Evolutionary conservation across 129 eudicot genomes (phyloP).

Genomic region (Flaveria sonorensis): DNA sequence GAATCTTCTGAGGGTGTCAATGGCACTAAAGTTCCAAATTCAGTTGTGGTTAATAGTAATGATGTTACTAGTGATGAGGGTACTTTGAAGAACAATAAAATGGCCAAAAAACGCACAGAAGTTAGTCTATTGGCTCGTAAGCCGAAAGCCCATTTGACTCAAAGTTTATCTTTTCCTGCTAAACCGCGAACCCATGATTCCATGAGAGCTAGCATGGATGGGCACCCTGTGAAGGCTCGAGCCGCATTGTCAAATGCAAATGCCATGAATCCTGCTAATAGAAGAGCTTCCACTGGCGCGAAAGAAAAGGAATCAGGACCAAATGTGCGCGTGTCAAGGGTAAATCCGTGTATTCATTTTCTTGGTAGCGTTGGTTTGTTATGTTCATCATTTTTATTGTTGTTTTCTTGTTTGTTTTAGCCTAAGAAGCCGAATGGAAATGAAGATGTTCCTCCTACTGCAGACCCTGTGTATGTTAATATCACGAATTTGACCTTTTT

Average conservation of each 20-base stretch:
- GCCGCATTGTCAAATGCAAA: conserved; percentile 41
- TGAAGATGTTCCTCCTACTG: conserved; percentile 41
- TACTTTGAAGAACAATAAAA: conserved; percentile 46
- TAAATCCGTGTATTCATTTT: conserved; percentile 29
- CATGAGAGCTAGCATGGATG: conserved; percentile 65
- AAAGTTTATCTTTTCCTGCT: conserved; percentile 76
- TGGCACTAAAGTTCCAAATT: conserved; percentile 36
- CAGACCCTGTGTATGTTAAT: conserved; percentile 56
- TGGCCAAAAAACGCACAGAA: conserved; percentile 41
- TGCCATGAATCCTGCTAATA: conserved; percentile 38
- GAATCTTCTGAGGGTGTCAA: conserved; percentile 42
- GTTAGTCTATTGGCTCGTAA: conserved; percentile 36
- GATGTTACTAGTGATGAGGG: conserved; percentile 28
- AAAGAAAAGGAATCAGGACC: conserved; percentile 48
- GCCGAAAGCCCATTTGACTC: conserved; percentile 48
- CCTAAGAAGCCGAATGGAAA: conserved; percentile 50
- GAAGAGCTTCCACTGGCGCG: conserved; percentile 45
- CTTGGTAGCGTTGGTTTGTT: conserved; percentile 3
- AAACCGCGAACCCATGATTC: conserved; percentile 41
- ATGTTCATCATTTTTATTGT: not conserved
- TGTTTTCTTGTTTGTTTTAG: conserved; percentile 44
- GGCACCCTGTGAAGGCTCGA: conserved; percentile 45
- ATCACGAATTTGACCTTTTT: conserved; percentile 6
- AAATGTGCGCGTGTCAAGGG: conserved; percentile 47
- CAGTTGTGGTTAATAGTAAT: conserved; percentile 26